phyloP scores from a whole-genome alignment of 495 filamentous ascomycete species.

The Penicillium waksmanii region DNA sequence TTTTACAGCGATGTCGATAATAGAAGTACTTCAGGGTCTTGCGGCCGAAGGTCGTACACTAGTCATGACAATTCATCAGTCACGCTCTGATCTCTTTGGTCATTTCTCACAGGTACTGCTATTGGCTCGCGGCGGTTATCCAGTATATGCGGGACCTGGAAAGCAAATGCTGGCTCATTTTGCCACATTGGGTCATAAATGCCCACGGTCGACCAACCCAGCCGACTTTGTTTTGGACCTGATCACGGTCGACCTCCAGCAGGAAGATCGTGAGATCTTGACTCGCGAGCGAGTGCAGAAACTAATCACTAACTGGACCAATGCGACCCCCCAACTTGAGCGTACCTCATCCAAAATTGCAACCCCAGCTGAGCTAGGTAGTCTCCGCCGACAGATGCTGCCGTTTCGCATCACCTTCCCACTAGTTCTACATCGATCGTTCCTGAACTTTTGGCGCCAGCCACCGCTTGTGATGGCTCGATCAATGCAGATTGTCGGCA shows the following conservation, averaged over 20 bases:
- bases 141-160: constrained; percentile 67
- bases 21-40: constrained; percentile 67
- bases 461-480: constrained; percentile 65
- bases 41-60: constrained; percentile 75
- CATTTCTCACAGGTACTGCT: constrained; percentile 72
- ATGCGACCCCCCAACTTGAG: constrained; percentile 26
- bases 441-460: constrained; percentile 69
- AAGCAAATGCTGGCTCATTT: constrained; percentile 70
- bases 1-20: constrained; percentile 74
- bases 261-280: constrained; percentile 57
- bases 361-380: constrained; percentile 71
- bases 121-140: constrained; percentile 66
- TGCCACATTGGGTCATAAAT: constrained; percentile 57
- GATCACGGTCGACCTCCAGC: constrained; percentile 73
- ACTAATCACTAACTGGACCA: constrained; percentile 53
- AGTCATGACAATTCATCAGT: constrained; percentile 75
- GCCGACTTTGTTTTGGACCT: constrained; percentile 77
- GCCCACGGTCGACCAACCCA: constrained; percentile 69
- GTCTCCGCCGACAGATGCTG: constrained; percentile 61
- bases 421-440: constrained; percentile 63
- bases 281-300: constrained; percentile 61
- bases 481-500: constrained; percentile 67
- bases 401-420: constrained; percentile 65
- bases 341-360: constrained; percentile 48
- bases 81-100: constrained; percentile 70